Percentiles rank a stretch among this genome's conserved stretches.
Conservation (phyloP, 169 alveolate species). For the Eimeria sp. region DNA sequence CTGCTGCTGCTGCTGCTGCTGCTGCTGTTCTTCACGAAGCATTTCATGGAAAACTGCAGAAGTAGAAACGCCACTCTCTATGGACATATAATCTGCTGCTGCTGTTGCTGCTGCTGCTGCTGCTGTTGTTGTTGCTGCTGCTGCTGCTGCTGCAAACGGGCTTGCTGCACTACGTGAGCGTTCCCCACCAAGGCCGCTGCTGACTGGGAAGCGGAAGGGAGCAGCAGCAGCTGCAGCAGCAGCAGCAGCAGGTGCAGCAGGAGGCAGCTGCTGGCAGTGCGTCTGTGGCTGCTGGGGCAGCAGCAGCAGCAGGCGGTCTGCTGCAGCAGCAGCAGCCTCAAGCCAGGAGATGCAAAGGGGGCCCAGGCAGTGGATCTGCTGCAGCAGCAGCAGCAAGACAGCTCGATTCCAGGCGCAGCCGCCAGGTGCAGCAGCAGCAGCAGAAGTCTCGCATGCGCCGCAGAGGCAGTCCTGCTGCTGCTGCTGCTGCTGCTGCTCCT, state of each 20-base stretch:
- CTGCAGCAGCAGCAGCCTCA: slow-evolving; percentile 28
- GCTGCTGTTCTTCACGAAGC: slow-evolving; percentile 29
- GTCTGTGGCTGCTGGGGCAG: background rate
- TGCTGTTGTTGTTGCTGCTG: slow-evolving; percentile 16
- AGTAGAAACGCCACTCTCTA: background rate
- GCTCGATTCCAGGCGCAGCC: slow-evolving; percentile 58
- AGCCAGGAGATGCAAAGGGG: background rate
- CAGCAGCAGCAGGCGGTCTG: slow-evolving; percentile 30
- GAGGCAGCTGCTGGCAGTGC: background rate
- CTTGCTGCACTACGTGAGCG: background rate
- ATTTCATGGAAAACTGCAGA: background rate
- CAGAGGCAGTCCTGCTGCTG: slow-evolving; percentile 27
- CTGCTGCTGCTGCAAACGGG: slow-evolving; percentile 62
- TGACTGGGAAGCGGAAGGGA: slow-evolving; percentile 48
- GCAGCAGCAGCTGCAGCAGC: slow-evolving; percentile 62
- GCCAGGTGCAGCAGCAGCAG: slow-evolving; percentile 59
- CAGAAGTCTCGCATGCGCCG: slow-evolving; percentile 9
- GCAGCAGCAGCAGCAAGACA: slow-evolving; percentile 48
- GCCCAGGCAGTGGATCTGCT: slow-evolving; percentile 8
- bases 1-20: slow-evolving; percentile 57
- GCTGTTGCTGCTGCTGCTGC: slow-evolving; percentile 24
- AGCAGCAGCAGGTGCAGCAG: slow-evolving; percentile 14
- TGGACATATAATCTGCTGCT: slow-evolving; percentile 5
- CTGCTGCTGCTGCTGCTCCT: background rate
- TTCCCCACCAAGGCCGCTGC: slow-evolving; percentile 28